These are phyloP conservation scores for Fusarium equiseti DNA, from an alignment of 2,329 filamentous ascomycete species.

Conservation along the genomic window DNA sequence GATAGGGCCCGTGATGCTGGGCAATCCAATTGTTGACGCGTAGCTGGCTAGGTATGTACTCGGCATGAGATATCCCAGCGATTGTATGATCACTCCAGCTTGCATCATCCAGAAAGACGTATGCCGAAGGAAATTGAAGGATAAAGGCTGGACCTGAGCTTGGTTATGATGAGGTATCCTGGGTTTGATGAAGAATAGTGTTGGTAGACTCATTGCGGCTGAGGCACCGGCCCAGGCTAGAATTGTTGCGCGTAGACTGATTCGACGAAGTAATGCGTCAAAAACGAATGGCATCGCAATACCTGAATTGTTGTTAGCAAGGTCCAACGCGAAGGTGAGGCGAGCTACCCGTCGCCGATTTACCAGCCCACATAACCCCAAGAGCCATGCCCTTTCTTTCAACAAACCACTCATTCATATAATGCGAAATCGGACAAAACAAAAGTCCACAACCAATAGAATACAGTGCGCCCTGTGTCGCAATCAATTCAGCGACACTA, in stretches of 20 bases:
- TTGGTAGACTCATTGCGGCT: conserved; percentile 54
- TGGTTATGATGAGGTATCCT: conserved; percentile 43
- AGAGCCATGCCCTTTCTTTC: conserved; percentile 64
- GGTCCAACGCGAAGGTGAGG: too few species aligned
- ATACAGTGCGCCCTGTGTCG: conserved; percentile 70
- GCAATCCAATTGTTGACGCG: conserved; percentile 60
- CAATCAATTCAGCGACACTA: conserved; percentile 64
- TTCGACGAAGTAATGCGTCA: conserved; percentile 58
- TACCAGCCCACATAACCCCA: conserved; percentile 68
- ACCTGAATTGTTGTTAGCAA: conserved; percentile 48
- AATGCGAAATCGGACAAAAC: conserved; percentile 66
- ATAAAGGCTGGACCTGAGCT: conserved; percentile 48
- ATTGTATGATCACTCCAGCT: conserved; percentile 67
- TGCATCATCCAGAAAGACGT: conserved; percentile 69
- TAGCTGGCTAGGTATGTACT: conserved; percentile 69
- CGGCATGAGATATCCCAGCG: conserved; percentile 70
- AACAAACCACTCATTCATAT: conserved; percentile 72
- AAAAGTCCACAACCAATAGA: conserved; percentile 64
- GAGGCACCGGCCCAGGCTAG: conserved; percentile 58
- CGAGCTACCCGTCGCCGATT: conserved; percentile 51
- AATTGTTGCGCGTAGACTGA: conserved; percentile 58
- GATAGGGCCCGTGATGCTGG: conserved; percentile 62
- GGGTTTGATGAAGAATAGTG: conserved; percentile 55
- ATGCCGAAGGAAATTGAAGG: conserved; percentile 62
- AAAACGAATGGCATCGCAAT: conserved; percentile 65